These are phyloP conservation scores for Penicillium sp. DNA, from an alignment of 2,329 filamentous ascomycete genomes.

Conservation along the genomic window DNA sequence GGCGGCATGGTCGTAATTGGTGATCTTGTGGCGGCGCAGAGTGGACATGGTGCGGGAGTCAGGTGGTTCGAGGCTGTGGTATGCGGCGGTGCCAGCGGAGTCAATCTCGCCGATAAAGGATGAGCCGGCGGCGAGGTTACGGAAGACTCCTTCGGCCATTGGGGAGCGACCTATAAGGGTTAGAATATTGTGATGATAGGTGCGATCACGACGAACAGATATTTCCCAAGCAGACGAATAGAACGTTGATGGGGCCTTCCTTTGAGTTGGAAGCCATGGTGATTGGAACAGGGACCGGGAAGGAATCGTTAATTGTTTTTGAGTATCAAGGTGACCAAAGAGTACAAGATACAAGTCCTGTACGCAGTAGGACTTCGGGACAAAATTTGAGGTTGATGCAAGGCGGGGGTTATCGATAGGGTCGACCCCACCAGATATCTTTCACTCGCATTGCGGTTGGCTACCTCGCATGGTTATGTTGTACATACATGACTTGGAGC, in stretches of 20 bases:
- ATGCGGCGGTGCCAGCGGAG: conserved; percentile 85
- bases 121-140: conserved; percentile 59
- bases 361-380: neutral
- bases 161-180: conserved; percentile 63
- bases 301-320: neutral
- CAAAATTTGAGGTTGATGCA: neutral
- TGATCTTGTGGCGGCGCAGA: conserved; percentile 69
- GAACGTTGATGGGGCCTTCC: conserved; percentile 58
- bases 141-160: conserved; percentile 95
- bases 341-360: neutral
- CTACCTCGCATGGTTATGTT: neutral
- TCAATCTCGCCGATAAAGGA: conserved; percentile 66
- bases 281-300: neutral
- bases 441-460: neutral
- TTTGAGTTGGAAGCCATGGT: conserved; percentile 25
- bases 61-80: conserved; percentile 72
- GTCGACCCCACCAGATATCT: conserved; percentile 1
- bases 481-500: neutral
- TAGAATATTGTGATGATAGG: conserved; percentile 3
- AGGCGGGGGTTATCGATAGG: conserved; percentile 12
- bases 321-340: neutral
- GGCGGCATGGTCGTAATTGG: conserved; percentile 70
- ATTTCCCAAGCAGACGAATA: conserved; percentile 96
- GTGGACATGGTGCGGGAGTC: conserved; percentile 82
- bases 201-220: conserved; percentile 59